These are phyloP conservation scores for Paspalum notatum DNA, from an alignment of 176 grass and related monocot genomes.

Conservation along the genomic window DNA sequence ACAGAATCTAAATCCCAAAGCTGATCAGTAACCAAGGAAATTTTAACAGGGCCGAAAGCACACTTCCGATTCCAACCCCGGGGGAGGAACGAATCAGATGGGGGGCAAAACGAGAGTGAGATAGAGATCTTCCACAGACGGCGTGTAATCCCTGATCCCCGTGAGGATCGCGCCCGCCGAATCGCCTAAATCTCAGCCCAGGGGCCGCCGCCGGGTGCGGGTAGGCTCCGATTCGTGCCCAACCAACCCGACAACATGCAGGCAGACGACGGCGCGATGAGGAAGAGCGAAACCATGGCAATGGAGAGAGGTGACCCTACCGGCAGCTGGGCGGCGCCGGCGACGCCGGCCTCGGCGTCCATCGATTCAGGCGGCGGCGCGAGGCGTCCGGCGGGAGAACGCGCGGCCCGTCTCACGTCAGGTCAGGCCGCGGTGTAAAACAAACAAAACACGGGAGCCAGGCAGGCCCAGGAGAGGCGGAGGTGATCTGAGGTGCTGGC, in stretches of 20 bases:
- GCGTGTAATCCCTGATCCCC: conserved; percentile 6
- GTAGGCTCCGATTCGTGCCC: neutral
- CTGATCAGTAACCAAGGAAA: too few relatives aligned
- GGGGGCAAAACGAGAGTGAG: neutral
- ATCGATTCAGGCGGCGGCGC: conserved; percentile 15
- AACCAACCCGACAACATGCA: neutral
- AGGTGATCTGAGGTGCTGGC: neutral
- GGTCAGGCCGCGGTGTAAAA: neutral
- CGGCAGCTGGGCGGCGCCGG: conserved; percentile 38
- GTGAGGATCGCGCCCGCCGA: neutral
- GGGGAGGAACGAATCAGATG: neutral
- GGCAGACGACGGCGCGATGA: neutral
- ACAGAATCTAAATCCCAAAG: neutral
- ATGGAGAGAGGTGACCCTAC: conserved; percentile 27
- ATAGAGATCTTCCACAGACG: neutral
- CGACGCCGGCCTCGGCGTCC: conserved; percentile 42
- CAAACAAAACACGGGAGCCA: too few relatives aligned
- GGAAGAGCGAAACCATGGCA: conserved; percentile 12
- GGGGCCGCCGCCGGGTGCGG: neutral
- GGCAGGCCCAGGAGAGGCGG: neutral
- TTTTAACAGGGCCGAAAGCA: neutral
- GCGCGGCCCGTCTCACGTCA: neutral
- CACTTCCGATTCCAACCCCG: conserved; percentile 10
- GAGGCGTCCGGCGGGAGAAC: conserved; percentile 27
- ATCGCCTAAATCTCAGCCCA: neutral